Evolutionary conservation across 495 filamentous ascomycete genomes (phyloP).

Genomic region (Podospora appendiculata): DNA sequence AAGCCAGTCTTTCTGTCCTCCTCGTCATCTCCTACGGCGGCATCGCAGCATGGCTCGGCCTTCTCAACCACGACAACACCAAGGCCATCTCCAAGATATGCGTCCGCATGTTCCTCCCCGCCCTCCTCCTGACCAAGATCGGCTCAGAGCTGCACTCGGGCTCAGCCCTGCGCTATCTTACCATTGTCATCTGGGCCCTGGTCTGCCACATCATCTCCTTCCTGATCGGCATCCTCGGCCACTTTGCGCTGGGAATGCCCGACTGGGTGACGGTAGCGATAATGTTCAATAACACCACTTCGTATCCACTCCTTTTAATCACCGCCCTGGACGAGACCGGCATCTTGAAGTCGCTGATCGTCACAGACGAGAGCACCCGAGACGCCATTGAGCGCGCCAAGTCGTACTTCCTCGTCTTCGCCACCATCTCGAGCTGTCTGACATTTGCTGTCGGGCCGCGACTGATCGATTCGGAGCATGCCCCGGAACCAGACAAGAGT

Average conservation of each 20-base stretch:
- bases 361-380: conserved; percentile 28
- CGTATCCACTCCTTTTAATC: conserved; percentile 60
- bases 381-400: conserved; percentile 58
- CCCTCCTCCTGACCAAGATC: conserved; percentile 60
- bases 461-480: conserved; percentile 33
- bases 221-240: conserved; percentile 30
- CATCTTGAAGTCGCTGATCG: conserved; percentile 43
- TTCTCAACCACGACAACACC: conserved; percentile 48
- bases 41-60: conserved; percentile 45
- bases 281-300: conserved; percentile 72
- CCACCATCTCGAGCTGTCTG: conserved; percentile 31
- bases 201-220: conserved; percentile 38
- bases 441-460: conserved; percentile 58
- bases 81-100: conserved; percentile 60
- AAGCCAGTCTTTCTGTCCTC: conserved; percentile 63
- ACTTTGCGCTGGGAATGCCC: conserved; percentile 41
- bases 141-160: conserved; percentile 55
- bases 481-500: conserved; percentile 16
- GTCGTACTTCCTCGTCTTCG: conserved; percentile 61
- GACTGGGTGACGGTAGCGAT: conserved; percentile 59
- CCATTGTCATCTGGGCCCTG: conserved; percentile 34
- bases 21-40: conserved; percentile 62
- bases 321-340: conserved; percentile 58
- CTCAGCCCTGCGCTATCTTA: conserved; percentile 47
- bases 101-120: conserved; percentile 63